Evolutionary conservation across 2,329 filamentous ascomycete species (phyloP).

Genomic region (Ophiostoma perfectum): DNA sequence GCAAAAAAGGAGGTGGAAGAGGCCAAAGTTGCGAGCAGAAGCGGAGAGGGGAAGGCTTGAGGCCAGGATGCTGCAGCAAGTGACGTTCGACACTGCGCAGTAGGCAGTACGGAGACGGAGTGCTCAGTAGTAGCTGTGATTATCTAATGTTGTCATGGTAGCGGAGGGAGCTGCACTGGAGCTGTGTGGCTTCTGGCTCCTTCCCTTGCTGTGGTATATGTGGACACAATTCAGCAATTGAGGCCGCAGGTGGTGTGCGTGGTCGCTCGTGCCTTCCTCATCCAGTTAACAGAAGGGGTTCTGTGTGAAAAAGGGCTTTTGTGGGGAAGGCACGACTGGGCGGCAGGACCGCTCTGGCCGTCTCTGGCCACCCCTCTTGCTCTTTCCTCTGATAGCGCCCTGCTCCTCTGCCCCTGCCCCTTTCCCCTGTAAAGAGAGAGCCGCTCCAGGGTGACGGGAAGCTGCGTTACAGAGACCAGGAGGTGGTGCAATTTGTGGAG

Average conservation of each 20-base stretch:
- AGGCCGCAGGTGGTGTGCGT: constrained; percentile 14
- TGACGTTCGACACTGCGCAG: constrained; percentile 6
- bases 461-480: not conserved
- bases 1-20: constrained; percentile 4
- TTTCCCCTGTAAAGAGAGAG: not conserved
- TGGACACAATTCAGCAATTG: constrained; percentile 16
- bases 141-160: constrained; percentile 11
- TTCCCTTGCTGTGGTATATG: constrained; percentile 4
- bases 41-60: constrained; percentile 10
- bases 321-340: not conserved
- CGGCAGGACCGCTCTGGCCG: not conserved
- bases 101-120: not conserved
- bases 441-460: not conserved
- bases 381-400: not conserved
- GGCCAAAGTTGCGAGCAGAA: constrained; percentile 6
- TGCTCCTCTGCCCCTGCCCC: not conserved
- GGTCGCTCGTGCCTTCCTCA: constrained; percentile 12
- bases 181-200: not conserved
- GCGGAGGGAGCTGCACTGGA: not conserved
- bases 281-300: constrained; percentile 5
- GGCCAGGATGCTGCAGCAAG: constrained; percentile 9
- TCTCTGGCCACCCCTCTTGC: not conserved
- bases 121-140: not conserved
- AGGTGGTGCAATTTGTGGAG: not conserved
- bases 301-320: constrained; percentile 1